Base-by-base conservation (phyloP, 192 early-diverging fungal species). In the Coemansia sp. region DNA sequence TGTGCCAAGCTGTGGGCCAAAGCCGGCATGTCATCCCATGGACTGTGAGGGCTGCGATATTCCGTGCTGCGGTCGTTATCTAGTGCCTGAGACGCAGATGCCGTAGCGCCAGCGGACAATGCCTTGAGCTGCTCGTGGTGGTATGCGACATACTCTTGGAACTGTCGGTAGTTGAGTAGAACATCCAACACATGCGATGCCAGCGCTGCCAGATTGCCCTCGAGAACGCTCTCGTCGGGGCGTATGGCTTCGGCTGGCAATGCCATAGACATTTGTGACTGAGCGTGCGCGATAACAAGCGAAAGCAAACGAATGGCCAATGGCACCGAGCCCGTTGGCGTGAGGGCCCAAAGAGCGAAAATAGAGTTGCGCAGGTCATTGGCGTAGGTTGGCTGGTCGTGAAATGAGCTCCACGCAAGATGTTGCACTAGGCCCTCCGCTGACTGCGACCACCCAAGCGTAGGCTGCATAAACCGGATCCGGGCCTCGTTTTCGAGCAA, bases 21-120 rank as follows among this genome's bases (percentile, higher is more conserved):
- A 12, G 37, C 64, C 13, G 77, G 71, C 32, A 65, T 74, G 24
- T 74, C 72, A 44, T 79, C 77, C 77, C 77, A 79, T 2, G 77
- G 77, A 61, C 77, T 79, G 58, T 79, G 71, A 39, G 73, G 77
- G 71, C 77, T 73, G 18, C 68, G 68, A 47, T 79, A 79, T 18
- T 67, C 72, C 8, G 27, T 20, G 27, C 59, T 70, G 41, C 65
- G 72, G 41, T 74, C 77, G 45, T 27, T n/a, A 10, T 59, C 52
- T n/a, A 55, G 13, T 18, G 38, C 24, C 9, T 34, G 12, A 1
- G 15, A 40, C 3, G 61, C 32, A 15, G 45, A 16, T 29, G 40
- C 40, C 2, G 56, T 1, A 4, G 60, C 10, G 27, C 44, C 62
- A 11, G 40, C 18, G 0, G 77, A 74, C 12, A 74, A 58, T 1